Base-by-base conservation (phyloP, 2,329 filamentous ascomycete species). In the Curvularia spicifera region DNA sequence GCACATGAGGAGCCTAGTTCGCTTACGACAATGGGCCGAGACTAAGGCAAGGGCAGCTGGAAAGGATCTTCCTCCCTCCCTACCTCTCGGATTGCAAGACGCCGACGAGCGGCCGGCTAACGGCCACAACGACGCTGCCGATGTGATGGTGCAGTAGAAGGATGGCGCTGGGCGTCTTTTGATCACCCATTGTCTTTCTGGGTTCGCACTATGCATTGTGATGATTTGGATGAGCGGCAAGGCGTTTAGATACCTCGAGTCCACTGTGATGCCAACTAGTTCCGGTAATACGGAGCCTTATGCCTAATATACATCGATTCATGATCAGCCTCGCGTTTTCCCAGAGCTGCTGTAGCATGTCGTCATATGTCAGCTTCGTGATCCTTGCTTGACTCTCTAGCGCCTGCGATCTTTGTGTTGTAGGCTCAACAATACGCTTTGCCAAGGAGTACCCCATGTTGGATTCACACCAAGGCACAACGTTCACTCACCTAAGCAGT, bases 21-120 rank as follows among this genome's bases (percentile, higher is more conserved):
- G 89, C 70, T 84, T 96, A 72, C 86, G 94, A 56, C 87, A 89
- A 0, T 99, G 94, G 92, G 89, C 91, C 9, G 94, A 98, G 77
- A 81, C 82, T 18, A 83, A 83, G 53, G 88, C 86, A 9, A 64
- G 78, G 37, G 76, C 78, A 24, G 70, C 76, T 13, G 77, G 77
- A 54, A 79, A 76, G 61, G 78, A 76, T 31, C 55, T 83, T 18
- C 80, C 81, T 13, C 60, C 71, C 0, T 64, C 61, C 5, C 64
- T 82, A n/a, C 71, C 74, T 4, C 68, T 83, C 13, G 80, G 81
- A 4, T 61, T 82, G 42, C 78, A 80, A 54, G 76, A 71, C 35
- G 61, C 61, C 24, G 68, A 72, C 45, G 70, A 72, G 12, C 61
- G 57, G 28, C 58, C 63, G 18, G 63, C 64, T 39, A 67, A 67